These are phyloP conservation scores for Mycena haematopus DNA, from an alignment of 768 basidiomycete species.

Conservation along the genomic window DNA sequence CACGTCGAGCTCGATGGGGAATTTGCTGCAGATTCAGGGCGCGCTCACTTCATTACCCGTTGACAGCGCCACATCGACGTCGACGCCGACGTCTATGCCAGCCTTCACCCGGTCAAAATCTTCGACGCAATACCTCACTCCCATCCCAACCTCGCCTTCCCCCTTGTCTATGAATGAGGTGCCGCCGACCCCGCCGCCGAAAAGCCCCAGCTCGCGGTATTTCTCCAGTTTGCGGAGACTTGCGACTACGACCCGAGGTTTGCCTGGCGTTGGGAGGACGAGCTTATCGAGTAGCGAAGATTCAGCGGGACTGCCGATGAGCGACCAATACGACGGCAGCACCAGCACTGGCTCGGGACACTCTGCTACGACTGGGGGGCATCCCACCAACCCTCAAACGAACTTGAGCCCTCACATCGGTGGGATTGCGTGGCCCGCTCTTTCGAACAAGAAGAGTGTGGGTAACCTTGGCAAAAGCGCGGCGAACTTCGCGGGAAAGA, in stretches of 20 bases:
- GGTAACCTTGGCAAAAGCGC: slow-evolving; percentile 16
- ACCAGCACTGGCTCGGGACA: not conserved
- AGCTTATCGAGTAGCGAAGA: slow-evolving; percentile 75
- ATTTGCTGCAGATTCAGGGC: slow-evolving; percentile 20
- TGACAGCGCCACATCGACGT: not conserved
- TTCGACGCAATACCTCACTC: not conserved
- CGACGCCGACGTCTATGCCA: not conserved
- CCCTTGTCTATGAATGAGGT: slow-evolving; percentile 29
- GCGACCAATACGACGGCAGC: slow-evolving; percentile 37
- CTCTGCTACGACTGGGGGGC: not conserved
- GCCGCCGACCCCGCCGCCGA: slow-evolving; percentile 54
- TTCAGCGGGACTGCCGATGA: slow-evolving; percentile 64
- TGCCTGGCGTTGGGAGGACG: slow-evolving; percentile 50
- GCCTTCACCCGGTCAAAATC: not conserved
- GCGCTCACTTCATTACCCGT: not conserved
- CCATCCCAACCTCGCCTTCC: not conserved
- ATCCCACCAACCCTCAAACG: not conserved
- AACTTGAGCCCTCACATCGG: not conserved
- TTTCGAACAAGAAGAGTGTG: slow-evolving; percentile 58
- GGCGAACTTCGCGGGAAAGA: slow-evolving; percentile 51
- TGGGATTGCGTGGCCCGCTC: slow-evolving; percentile 51
- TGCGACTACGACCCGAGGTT: slow-evolving; percentile 43
- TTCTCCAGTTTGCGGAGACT: slow-evolving; percentile 57
- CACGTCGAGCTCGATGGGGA: slow-evolving; percentile 22
- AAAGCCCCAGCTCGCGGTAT: slow-evolving; percentile 55